Conservation (phyloP, 2,329 filamentous ascomycete species). For the Cercospora janseana region DNA sequence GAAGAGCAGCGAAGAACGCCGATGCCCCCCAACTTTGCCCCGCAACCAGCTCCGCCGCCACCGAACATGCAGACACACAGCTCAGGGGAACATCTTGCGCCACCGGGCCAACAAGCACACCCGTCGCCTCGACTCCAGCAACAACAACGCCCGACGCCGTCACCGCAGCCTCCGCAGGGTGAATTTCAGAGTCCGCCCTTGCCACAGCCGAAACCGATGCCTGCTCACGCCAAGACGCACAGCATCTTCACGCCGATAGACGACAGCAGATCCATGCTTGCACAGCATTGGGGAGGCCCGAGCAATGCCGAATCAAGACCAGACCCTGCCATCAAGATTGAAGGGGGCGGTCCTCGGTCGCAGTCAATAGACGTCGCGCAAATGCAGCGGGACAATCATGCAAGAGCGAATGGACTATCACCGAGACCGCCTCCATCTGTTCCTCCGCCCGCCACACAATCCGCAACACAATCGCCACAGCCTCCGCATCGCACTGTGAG, state of each 20-base stretch:
- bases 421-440: constrained; percentile 54
- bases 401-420: constrained; percentile 44
- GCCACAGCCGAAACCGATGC: constrained; percentile 64
- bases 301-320: constrained; percentile 50
- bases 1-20: constrained; percentile 74
- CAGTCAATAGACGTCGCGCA: constrained; percentile 65
- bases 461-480: constrained; percentile 26
- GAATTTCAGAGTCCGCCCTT: constrained; percentile 53
- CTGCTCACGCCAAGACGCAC: constrained; percentile 64
- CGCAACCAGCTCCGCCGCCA: constrained; percentile 52
- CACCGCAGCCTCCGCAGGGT: constrained; percentile 53
- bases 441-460: constrained; percentile 34
- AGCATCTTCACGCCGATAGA: constrained; percentile 98
- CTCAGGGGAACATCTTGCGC: constrained; percentile 31
- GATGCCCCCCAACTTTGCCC: constrained; percentile 67
- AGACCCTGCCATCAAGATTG: constrained; percentile 46
- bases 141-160: constrained; percentile 40
- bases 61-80: constrained; percentile 49
- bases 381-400: constrained; percentile 50
- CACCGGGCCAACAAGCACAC: constrained; percentile 34
- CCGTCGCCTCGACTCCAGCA: constrained; percentile 33
- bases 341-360: constrained; percentile 50
- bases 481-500: constrained; percentile 53
- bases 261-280: constrained; percentile 82
- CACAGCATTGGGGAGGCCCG: constrained; percentile 67